phyloP scores from a whole-genome alignment of 306 rosid species.

The Vachellia collinsii region DNA sequence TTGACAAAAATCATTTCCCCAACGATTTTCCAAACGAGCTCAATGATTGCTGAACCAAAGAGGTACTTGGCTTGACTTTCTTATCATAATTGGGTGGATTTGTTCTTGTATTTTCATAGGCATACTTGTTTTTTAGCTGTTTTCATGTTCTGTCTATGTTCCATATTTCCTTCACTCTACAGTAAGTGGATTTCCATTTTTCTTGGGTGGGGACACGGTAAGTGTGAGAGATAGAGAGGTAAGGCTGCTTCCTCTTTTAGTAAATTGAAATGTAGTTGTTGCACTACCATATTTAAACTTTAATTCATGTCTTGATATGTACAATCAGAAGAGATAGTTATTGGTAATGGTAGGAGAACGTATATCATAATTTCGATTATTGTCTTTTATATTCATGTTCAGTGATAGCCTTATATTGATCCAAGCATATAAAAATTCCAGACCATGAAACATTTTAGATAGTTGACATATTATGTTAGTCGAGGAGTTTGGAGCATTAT shows the following conservation, averaged over 20 bases:
- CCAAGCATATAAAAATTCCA: not conserved
- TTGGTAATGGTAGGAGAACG: no score
- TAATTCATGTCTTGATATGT: no score
- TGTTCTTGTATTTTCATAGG: slow-evolving; percentile 6
- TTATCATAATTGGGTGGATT: slow-evolving; percentile 26
- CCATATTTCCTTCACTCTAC: not conserved
- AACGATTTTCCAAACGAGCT: no score
- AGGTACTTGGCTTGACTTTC: slow-evolving; percentile 59
- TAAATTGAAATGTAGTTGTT: slow-evolving; percentile 9
- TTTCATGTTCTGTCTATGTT: not conserved
- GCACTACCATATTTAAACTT: not conserved
- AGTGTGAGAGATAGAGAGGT: not conserved
- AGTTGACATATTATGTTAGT: slow-evolving; percentile 4
- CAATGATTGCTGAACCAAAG: slow-evolving; percentile 86
- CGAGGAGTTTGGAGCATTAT: slow-evolving; percentile 7
- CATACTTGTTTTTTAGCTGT: not conserved
- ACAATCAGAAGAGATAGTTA: no score
- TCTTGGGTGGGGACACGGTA: not conserved
- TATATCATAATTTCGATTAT: no score
- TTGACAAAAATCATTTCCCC: no score
- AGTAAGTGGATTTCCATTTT: not conserved
- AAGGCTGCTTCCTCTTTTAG: not conserved
- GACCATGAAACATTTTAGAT: slow-evolving; percentile 5
- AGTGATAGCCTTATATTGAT: slow-evolving; percentile 22
- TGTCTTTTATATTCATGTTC: not conserved